Evolutionary conservation across 257 asterid genomes (phyloP), one percentile per base, ranked within the genome.

Genomic region (Paraleonurus japonicus): DNA sequence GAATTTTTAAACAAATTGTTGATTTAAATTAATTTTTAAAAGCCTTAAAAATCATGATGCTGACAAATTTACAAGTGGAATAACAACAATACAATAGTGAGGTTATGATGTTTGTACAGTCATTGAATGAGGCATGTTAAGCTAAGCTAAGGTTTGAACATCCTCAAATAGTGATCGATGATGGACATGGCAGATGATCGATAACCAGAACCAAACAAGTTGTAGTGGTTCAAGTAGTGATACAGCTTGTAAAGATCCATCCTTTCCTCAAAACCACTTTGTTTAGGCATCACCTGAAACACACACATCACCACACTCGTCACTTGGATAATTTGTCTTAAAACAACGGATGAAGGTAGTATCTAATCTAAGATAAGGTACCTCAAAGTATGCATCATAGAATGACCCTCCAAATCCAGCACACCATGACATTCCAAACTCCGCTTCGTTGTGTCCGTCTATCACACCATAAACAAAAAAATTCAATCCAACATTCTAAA

Each of bases 351-450:
- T 5, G 10, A n/a, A n/a, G 7, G 16, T 1, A 15, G 7, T 55
- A 13, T n/a, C n/a, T 7, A 22, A 23, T 23, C 4, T 15, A n/a
- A 2, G 27, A 5, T 57, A 60, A 17, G 33, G 28, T 48, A 93
- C 98, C 98, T 89, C 95, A 69, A 89, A 93, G 82, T 91, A 94
- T 71, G 91, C 90, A 39, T 69, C 68, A 78, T 94, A 94, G 75
- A 94, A 94, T 7, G 94, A 81, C 77, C 90, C 95, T 48, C 91
- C 91, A 67, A 90, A 90, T 79, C 98, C 97, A 45, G 97, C 97
- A 81, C 97, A 94, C 98, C 98, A 94, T 20, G 96, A 90, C 98
- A 93, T 93, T 76, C 98, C 98, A 68, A 93, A 93, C 78, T 93
- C 98, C 5, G 96, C 98, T 74, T 93, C 98, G 26, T 81, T 87